Base-by-base conservation (phyloP, 2,329 filamentous ascomycete species). In the Calonectria crousiana region DNA sequence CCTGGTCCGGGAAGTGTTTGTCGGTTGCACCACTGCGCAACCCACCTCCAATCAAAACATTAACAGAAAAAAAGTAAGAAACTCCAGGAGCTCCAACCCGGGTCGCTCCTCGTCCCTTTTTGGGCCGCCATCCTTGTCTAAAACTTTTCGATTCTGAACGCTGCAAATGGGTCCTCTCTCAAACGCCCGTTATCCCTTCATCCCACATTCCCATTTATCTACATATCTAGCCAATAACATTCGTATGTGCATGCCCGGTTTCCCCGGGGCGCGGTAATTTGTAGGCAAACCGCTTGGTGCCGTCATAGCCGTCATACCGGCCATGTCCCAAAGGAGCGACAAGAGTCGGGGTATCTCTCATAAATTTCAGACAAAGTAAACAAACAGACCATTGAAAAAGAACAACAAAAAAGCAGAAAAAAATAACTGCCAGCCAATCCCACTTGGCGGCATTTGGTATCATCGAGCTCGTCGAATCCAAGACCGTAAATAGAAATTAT, bases 321-420 rank as follows among this genome's bases (percentile, higher is more conserved):
- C 28, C 44, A 34, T 60, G n/a, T 56, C 74, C 75, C 73, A 72
- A 75, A 80, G 78, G 78, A 80, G 76, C 79, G 78, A 78, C 78
- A 76, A 74, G 78, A 80, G 78, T 80, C 76, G 78, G 78, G 78
- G 78, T 80, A 80, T 80, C 78, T 80, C 78, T 71, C 26, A 75
- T 64, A 72, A 78, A 60, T 62, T 30, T 60, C 69, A 56, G 56
- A 41, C 47, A 34, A 73, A 67, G 34, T 41, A 49, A 71, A 62
- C 72, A 71, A 75, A 77, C 74, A 28, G 6, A 74, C 65, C 49
- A 51, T 66, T 72, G 60, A 58, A 75, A 65, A 75, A 64, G 30
- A 34, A 32, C 30, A 32, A 32, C 30, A 32, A 32, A 51, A 62
- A 75, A 78, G 60, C 75, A 75, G 69, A 71, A 69, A 56, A 75